Evolutionary conservation across 371 early-diverging fungal genomes (phyloP).

Genomic region (Syncephalastrum contaminatum): DNA sequence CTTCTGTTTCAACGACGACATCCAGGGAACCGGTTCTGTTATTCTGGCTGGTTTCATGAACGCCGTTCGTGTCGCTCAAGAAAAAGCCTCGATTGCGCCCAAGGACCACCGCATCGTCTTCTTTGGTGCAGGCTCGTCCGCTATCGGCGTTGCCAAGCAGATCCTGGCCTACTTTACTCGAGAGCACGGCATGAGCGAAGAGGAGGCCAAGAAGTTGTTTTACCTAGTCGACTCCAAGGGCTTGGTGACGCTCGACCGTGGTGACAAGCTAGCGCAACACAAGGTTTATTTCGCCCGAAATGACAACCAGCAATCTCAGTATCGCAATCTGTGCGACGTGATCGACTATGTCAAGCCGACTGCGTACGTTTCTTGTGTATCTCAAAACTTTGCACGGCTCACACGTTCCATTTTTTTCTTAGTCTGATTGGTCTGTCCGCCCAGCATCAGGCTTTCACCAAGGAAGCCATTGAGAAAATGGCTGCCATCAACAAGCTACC

Average conservation of each 20-base stretch:
- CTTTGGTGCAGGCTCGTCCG: conserved; percentile 87
- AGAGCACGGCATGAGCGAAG: conserved; percentile 65
- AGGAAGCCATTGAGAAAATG: conserved; percentile 66
- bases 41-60: conserved; percentile 90
- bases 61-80: conserved; percentile 62
- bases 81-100: conserved; percentile 55
- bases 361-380: conserved; percentile 27
- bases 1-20: conserved; percentile 73
- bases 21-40: conserved; percentile 88
- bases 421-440: conserved; percentile 82
- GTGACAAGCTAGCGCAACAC: conserved; percentile 80
- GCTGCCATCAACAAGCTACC: conserved; percentile 75
- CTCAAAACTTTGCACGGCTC: no score
- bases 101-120: conserved; percentile 84
- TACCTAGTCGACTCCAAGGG: conserved; percentile 89
- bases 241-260: conserved; percentile 78
- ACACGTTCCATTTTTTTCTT: not conserved
- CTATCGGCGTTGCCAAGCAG: conserved; percentile 88
- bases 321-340: conserved; percentile 63
- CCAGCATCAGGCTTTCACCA: conserved; percentile 69
- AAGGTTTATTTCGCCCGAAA: conserved; percentile 79
- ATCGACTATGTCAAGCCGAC: conserved; percentile 78
- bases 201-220: conserved; percentile 73
- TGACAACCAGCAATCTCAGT: conserved; percentile 76
- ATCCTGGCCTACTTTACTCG: conserved; percentile 72